These are phyloP conservation scores for Sequoia sempervirens DNA, from an alignment of 75 land plant species.

Conservation along the genomic window DNA sequence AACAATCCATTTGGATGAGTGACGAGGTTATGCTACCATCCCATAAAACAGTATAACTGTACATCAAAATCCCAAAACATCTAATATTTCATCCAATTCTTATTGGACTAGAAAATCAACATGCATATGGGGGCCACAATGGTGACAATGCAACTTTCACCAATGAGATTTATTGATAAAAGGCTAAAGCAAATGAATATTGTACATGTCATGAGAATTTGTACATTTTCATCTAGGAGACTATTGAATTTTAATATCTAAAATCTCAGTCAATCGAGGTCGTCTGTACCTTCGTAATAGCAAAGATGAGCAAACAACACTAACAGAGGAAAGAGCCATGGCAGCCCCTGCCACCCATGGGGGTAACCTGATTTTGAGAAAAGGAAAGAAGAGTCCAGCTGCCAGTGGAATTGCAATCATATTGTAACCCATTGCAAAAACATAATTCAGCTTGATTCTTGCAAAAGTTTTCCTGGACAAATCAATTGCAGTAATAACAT, in stretches of 20 bases:
- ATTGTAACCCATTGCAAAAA: slow-evolving; percentile 98
- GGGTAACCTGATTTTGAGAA: slow-evolving; percentile 56
- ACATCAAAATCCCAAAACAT: neutral
- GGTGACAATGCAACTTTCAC: neutral
- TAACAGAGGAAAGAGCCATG: slow-evolving; percentile 95
- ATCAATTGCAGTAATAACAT: slow-evolving; percentile 97
- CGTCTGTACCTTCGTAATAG: slow-evolving; percentile 69
- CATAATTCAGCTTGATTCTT: slow-evolving; percentile 76
- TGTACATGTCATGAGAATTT: slow-evolving; percentile 5
- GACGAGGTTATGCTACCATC: neutral
- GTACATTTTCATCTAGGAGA: neutral
- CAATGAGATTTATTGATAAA: slow-evolving; percentile 1
- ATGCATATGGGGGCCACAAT: neutral
- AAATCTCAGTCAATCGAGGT: slow-evolving; percentile 77
- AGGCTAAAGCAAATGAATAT: neutral
- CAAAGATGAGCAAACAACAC: slow-evolving; percentile 94
- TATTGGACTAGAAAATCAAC: neutral
- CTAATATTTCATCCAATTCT: neutral
- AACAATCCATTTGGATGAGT: neutral
- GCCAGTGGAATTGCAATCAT: slow-evolving; percentile 88
- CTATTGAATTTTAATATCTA: slow-evolving; percentile 36
- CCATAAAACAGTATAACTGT: neutral
- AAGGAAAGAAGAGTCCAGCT: slow-evolving; percentile 83
- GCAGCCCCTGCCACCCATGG: slow-evolving; percentile 98
- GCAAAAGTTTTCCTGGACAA: slow-evolving; percentile 87